Conservation (phyloP, 257 asterid genomes). For the Capsicum rhomboideum region DNA sequence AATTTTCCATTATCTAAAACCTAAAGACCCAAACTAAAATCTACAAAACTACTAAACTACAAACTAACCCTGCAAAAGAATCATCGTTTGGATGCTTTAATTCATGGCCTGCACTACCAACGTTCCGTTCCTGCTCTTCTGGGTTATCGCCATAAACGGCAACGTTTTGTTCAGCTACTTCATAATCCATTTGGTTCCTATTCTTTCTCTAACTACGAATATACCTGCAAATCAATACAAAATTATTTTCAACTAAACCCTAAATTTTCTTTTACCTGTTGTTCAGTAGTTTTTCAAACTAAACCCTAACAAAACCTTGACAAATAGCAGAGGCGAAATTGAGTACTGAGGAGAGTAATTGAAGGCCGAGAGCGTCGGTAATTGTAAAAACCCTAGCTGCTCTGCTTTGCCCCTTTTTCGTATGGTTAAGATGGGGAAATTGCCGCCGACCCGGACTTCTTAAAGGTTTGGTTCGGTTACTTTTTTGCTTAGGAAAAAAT, state of each 20-base stretch:
- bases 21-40: conserved; percentile 1
- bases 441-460: neutral
- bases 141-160: conserved; percentile 5
- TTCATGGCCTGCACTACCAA: conserved; percentile 62
- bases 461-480: neutral
- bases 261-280: conserved; percentile 6
- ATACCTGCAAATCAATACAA: conserved; percentile 50
- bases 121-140: conserved; percentile 70
- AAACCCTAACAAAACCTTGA: conserved; percentile 9
- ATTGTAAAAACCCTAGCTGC: neutral
- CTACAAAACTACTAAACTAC: conserved; percentile 38
- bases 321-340: neutral
- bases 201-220: conserved; percentile 50
- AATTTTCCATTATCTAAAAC: conserved; percentile 5
- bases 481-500: neutral
- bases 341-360: too few species aligned
- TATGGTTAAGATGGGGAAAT: neutral
- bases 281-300: conserved; percentile 10
- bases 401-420: neutral
- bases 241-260: conserved; percentile 22
- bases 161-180: conserved; percentile 58
- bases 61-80: conserved; percentile 99
- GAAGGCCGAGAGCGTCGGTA: neutral
- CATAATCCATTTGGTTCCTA: conserved; percentile 62
- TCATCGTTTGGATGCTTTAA: conserved; percentile 63